Percentiles rank a stretch among this genome's conserved stretches.
These are phyloP conservation scores for Colletotrichum sidae DNA, from an alignment of 2,329 filamentous ascomycete genomes.

Conservation along the genomic window DNA sequence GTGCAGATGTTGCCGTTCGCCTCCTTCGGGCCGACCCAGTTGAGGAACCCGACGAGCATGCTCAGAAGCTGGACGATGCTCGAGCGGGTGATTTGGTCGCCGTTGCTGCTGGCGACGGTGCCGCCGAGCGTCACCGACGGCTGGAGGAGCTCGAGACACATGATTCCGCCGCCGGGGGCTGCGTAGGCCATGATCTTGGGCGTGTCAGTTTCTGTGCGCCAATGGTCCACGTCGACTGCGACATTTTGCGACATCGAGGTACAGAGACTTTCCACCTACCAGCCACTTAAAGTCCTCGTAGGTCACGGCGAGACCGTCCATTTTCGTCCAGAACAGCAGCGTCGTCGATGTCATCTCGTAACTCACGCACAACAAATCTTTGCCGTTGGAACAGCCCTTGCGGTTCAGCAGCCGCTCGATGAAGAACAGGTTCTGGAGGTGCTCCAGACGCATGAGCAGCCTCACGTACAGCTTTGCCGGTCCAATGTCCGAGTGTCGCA, in stretches of 20 bases:
- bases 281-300: constrained; percentile 62
- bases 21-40: constrained; percentile 60
- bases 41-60: constrained; percentile 61
- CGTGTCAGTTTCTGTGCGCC: constrained; percentile 7
- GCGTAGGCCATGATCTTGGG: constrained; percentile 62
- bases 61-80: constrained; percentile 64
- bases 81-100: constrained; percentile 54
- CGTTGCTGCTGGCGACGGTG: constrained; percentile 42
- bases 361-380: constrained; percentile 57
- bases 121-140: constrained; percentile 42
- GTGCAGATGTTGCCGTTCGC: constrained; percentile 60
- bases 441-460: constrained; percentile 60
- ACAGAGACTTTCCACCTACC: constrained; percentile 44
- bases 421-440: constrained; percentile 69
- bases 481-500: constrained; percentile 47
- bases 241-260: no score
- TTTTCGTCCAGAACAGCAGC: constrained; percentile 60
- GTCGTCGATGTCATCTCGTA: constrained; percentile 60
- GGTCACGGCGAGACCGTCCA: constrained; percentile 55
- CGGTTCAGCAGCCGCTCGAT: constrained; percentile 67
- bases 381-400: constrained; percentile 49
- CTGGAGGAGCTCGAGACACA: constrained; percentile 61
- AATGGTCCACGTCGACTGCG: no score
- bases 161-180: constrained; percentile 60
- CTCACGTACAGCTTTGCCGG: constrained; percentile 53